Evolutionary conservation across 108 stramenopile genomes (phyloP).

Genomic region (Skeletonema grethae): DNA sequence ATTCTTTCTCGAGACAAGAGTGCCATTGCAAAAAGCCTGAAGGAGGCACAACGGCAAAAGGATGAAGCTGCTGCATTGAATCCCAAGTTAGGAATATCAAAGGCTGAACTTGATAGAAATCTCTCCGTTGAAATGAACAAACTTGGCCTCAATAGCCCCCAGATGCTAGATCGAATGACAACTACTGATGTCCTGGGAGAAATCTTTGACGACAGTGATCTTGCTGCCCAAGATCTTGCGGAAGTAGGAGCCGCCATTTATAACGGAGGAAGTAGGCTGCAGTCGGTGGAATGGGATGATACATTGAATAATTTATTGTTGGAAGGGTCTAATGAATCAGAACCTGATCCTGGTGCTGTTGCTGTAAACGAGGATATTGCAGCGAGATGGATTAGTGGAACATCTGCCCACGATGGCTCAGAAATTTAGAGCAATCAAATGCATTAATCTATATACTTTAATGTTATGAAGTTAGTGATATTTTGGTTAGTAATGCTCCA

Average conservation of each 20-base stretch:
- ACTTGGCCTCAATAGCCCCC: slow-evolving; percentile 51
- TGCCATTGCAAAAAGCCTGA: slow-evolving; percentile 68
- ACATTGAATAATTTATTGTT: slow-evolving; percentile 31
- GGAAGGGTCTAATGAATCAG: slow-evolving; percentile 15
- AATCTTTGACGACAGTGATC: slow-evolving; percentile 28
- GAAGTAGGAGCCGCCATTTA: slow-evolving; percentile 66
- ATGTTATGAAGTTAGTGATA: neutral
- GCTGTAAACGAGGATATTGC: slow-evolving; percentile 41
- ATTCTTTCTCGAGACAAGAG: slow-evolving; percentile 77
- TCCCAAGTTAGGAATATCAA: slow-evolving; percentile 44
- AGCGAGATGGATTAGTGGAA: slow-evolving; percentile 44
- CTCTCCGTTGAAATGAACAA: slow-evolving; percentile 61
- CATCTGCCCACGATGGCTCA: neutral
- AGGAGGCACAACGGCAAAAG: slow-evolving; percentile 57
- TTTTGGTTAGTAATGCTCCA: neutral
- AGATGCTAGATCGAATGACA: slow-evolving; percentile 27
- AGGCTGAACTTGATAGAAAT: slow-evolving; percentile 39
- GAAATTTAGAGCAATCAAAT: neutral
- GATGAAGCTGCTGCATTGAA: slow-evolving; percentile 13
- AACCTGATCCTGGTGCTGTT: slow-evolving; percentile 3
- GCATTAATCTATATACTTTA: neutral
- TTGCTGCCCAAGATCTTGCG: slow-evolving; percentile 39
- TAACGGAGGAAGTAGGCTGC: slow-evolving; percentile 23
- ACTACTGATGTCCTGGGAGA: slow-evolving; percentile 34
- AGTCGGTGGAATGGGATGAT: slow-evolving; percentile 28